Evolutionary conservation across 2,329 filamentous ascomycete species (phyloP).

Genomic region (Golovinomyces cichoracearum): DNA sequence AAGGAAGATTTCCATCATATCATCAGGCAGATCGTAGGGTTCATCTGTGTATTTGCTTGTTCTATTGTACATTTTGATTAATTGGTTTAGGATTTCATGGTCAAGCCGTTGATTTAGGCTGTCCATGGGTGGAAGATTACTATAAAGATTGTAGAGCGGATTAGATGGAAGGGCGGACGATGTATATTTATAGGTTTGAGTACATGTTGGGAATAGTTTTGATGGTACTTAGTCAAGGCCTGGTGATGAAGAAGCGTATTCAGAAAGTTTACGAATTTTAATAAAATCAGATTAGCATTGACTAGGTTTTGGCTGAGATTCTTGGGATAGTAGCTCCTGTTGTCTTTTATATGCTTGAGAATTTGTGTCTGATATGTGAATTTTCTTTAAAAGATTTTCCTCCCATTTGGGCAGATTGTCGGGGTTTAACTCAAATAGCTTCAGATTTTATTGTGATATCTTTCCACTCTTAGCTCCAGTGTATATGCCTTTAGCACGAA

Average conservation of each 20-base stretch:
- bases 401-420: too few relatives aligned
- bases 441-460: not conserved
- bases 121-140: not conserved
- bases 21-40: not conserved
- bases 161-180: too few relatives aligned
- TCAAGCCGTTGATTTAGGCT: not conserved
- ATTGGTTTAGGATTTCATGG: not conserved
- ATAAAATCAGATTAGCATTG: too few relatives aligned
- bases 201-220: too few relatives aligned
- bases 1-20: not conserved
- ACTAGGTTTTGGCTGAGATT: too few relatives aligned
- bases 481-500: not conserved
- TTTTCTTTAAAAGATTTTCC: too few relatives aligned
- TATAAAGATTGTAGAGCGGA: not conserved
- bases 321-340: too few relatives aligned
- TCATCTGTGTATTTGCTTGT: not conserved
- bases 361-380: too few relatives aligned
- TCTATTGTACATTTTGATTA: not conserved
- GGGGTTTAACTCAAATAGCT: not conserved
- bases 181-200: not conserved
- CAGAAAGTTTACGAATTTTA: too few relatives aligned
- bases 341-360: too few relatives aligned
- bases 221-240: too few relatives aligned
- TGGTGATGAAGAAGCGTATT: too few relatives aligned
- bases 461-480: not conserved